Conservation (phyloP, 2,329 filamentous ascomycete genomes). For the Aspergillus glaucus region DNA sequence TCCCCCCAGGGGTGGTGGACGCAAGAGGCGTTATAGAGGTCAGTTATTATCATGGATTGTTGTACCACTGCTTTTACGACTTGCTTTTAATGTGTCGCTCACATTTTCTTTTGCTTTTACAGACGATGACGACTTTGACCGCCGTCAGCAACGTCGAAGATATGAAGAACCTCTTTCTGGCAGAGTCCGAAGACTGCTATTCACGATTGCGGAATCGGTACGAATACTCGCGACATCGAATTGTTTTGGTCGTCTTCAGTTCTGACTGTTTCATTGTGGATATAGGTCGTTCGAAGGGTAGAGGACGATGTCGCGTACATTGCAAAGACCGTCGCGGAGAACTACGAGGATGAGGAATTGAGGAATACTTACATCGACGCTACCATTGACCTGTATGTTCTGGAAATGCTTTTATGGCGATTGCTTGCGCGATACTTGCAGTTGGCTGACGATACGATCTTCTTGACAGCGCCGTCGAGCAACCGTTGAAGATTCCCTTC, state of each 20-base stretch:
- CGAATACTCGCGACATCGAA: conserved; percentile 5
- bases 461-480: conserved; percentile 60
- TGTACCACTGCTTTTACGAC: not conserved
- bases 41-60: conserved; percentile 8
- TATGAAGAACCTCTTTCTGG: conserved; percentile 66
- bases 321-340: conserved; percentile 69
- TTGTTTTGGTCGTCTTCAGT: conserved; percentile 2
- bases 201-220: conserved; percentile 72
- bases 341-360: conserved; percentile 78
- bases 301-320: conserved; percentile 72
- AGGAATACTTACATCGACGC: conserved; percentile 67
- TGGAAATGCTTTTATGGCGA: not conserved
- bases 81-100: conserved; percentile 13
- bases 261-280: not conserved
- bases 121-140: conserved; percentile 74
- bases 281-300: conserved; percentile 61
- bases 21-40: conserved; percentile 80
- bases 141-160: conserved; percentile 65
- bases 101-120: conserved; percentile 14
- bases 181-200: conserved; percentile 69
- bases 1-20: conserved; percentile 38
- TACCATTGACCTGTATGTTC: conserved; percentile 61
- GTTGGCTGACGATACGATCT: conserved; percentile 12
- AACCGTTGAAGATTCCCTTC: conserved; percentile 97
- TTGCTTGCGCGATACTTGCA: conserved; percentile 2